Base-by-base conservation (phyloP, 495 filamentous ascomycete genomes). In the Penicillium steckii region DNA sequence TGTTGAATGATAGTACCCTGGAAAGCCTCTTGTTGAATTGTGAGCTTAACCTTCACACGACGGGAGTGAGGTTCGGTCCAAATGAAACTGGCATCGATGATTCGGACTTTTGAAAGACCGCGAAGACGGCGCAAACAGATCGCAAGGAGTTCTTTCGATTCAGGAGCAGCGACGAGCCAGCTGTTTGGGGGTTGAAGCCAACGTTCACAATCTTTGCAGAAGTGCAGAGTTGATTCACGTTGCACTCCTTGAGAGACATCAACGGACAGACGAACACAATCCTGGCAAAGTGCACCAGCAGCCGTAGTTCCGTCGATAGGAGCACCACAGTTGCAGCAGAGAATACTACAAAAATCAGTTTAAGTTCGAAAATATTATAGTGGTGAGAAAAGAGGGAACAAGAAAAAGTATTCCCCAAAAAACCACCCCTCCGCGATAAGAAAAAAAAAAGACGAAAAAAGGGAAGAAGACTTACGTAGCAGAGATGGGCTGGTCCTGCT, bases 41-140 rank as follows among this genome's bases (percentile, higher is more conserved):
- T 96, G 61, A 98, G 88, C 72, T 95, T 95, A 56, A 98, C 84
- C 65, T 88, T 91, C 45, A 98, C 78, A 60, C 94, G 77, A 61
- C 89, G 78, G 44, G 89, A 95, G 75, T 98, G 94, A 6, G 94
- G 94, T 71, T 98, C 94, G 3, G 94, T 98, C 94, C 94, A 98
- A 57, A 96, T 90, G 66, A 98, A 98, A 60, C 83, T 87, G 29
- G 94, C 94, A 60, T 98, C 94, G 63, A 94, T 90, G 54, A 98
- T 91, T 35, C 94, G 78, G 48, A 95, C 89, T 73, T 90, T 94
- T 59, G 81, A 79, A 48, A 98, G 69, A 32, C 92, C 91, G 45
- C 83, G 78, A 49, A 98, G 69, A 61, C 88, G 89, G 61, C 88
- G 81, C 47, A 98, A 72, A 74, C 94, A 98, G 24, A 97, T 68